Evolutionary conservation across 495 filamentous ascomycete genomes (phyloP), one percentile per base, ranked within the genome.

Genomic region (Halenospora varia): DNA sequence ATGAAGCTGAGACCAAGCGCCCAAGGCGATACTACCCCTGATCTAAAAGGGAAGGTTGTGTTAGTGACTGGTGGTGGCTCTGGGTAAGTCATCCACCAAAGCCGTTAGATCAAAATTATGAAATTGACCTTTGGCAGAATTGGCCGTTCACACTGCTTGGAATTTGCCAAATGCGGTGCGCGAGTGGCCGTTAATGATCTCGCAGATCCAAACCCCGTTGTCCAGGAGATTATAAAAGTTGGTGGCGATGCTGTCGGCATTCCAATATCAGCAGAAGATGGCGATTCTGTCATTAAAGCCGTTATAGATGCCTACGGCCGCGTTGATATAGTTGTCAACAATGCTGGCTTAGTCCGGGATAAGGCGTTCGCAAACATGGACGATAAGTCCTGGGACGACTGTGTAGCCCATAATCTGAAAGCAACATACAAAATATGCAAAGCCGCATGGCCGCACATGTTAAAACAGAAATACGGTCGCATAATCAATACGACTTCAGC

Each of bases 361-460:
- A 97, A 97, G 82, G 93, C 94, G 29, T 98, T 98, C 76, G 83
- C 77, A 70, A 96, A 96, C 77, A 97, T 98, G 94, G 88, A 90
- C 57, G 94, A 98, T 73, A 86, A 84, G 72, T 79, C 90, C 57
- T 98, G 93, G 92, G 86, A 96, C 69, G 83, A 88, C 48, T 93
- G 97, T 56, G 77, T 97, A 73, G 86, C 88, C 58, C 92, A 97
- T 50, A 95, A 98, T 73, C 82, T 96, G 29, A 82, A 90, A 64
- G 94, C 93, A 66, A 98, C 94, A 63, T 98, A 94, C 78, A 96
- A 96, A 80, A 84, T 90, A 61, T 92, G 91, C 68, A 97, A 96
- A 80, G 94, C 94, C 58, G 94, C 94, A 15, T 98, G 95, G 95
- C 95, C 94, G 48, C 87, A 92, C 73, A 88, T 98, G 78, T 80